Percentiles rank a stretch among this genome's conserved stretches.
Conservation (phyloP, 2,329 filamentous ascomycete genomes). For the Fusarium mangiferae region DNA sequence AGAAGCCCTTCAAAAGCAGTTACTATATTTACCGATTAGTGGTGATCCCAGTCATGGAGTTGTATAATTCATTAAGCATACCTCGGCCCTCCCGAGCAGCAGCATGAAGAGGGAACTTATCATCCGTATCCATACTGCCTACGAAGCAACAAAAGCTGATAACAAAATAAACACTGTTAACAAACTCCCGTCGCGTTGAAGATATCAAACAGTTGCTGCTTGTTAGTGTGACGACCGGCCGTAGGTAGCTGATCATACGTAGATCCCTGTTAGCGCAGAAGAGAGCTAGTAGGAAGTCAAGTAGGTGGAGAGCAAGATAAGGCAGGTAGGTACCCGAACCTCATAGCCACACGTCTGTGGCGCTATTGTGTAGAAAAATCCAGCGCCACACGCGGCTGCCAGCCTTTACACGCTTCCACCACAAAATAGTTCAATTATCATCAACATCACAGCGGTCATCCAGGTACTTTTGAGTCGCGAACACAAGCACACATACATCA, state of each 20-base stretch:
- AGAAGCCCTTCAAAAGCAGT: conserved; percentile 73
- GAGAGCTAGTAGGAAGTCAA: background rate
- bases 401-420: conserved; percentile 37
- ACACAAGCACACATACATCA: conserved; percentile 25
- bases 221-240: background rate
- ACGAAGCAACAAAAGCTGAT: background rate
- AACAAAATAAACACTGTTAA: background rate
- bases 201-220: background rate
- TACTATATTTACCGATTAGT: conserved; percentile 57
- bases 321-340: background rate
- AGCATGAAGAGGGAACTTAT: conserved; percentile 86
- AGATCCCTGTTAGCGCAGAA: background rate
- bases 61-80: conserved; percentile 55
- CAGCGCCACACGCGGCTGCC: conserved; percentile 47
- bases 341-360: conserved; percentile 31
- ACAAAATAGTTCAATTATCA: conserved; percentile 9
- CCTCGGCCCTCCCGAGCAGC: conserved; percentile 86
- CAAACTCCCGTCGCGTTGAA: background rate
- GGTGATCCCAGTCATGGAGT: background rate
- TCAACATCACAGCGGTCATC: conserved; percentile 32
- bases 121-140: conserved; percentile 48
- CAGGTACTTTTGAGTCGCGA: conserved; percentile 8
- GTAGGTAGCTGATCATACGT: conserved; percentile 13
- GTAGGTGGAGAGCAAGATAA: background rate
- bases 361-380: background rate